These are phyloP conservation scores for Colletotrichum karsti DNA, from an alignment of 2,329 filamentous ascomycete species.

Conservation along the genomic window DNA sequence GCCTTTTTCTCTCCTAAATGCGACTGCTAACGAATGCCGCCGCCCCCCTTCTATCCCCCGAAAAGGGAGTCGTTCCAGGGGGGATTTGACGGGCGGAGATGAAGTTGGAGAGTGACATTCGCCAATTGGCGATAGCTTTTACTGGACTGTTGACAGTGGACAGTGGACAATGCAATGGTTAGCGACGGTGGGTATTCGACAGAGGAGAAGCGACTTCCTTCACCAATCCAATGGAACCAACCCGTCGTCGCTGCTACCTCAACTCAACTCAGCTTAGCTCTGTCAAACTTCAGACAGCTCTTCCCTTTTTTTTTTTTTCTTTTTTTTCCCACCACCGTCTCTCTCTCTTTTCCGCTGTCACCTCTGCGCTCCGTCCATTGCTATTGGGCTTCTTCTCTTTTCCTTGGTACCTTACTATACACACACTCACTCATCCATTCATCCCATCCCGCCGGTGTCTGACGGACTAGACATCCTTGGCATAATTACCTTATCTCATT, in stretches of 20 bases:
- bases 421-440: neutral
- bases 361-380: neutral
- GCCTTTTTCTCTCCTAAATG: neutral
- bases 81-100: neutral
- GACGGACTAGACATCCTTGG: neutral
- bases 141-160: too few species aligned
- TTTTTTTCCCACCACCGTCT: neutral
- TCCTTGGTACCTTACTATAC: neutral
- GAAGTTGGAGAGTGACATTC: slow-evolving; percentile 12
- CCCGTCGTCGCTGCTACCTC: neutral
- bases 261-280: neutral
- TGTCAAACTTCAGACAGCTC: neutral
- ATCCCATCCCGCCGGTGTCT: neutral
- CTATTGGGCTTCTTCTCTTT: neutral
- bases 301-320: neutral
- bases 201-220: too few species aligned
- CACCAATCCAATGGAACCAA: too few species aligned
- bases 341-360: neutral
- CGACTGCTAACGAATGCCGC: neutral
- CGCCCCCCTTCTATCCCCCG: neutral
- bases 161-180: neutral
- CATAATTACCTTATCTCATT: neutral
- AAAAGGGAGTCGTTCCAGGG: neutral
- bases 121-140: too few species aligned
- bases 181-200: neutral